Evolutionary conservation across 169 alveolate genomes (phyloP).

Genomic region (Miamiensis avidus): DNA sequence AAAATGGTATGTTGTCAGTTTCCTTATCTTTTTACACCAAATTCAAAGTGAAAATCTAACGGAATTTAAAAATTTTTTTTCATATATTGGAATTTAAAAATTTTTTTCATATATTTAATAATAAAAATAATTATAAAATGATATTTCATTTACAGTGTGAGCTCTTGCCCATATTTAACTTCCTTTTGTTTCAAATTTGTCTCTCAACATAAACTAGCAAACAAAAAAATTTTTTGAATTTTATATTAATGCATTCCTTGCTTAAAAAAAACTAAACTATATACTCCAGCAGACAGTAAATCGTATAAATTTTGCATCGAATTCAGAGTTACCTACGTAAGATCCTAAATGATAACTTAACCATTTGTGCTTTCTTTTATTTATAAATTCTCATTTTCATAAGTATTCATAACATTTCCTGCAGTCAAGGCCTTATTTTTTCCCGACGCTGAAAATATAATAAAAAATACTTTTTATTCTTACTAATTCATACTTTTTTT

Average conservation of each 20-base stretch:
- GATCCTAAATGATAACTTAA: conserved; percentile 26
- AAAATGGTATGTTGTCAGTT: conserved; percentile 35
- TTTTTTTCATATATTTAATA: background rate
- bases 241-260: too few species aligned
- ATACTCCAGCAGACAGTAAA: conserved; percentile 27
- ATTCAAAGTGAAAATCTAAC: conserved; percentile 33
- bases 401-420: conserved; percentile 11
- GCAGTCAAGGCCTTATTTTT: background rate
- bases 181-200: conserved; percentile 18
- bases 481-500: background rate
- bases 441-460: background rate
- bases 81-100: too few species aligned
- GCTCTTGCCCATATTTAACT: conserved; percentile 24
- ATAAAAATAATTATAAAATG: background rate
- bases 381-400: conserved; percentile 40
- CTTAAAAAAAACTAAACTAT: background rate
- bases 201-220: conserved; percentile 12
- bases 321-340: conserved; percentile 3
- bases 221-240: background rate
- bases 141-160: conserved; percentile 19
- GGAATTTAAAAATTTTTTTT: too few species aligned
- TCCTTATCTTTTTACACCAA: conserved; percentile 45
- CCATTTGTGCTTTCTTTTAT: conserved; percentile 40
- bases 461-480: background rate
- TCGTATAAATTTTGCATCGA: conserved; percentile 25